A percentile compares a stretch with the other conserved stretches of the same genome.
phyloP scores from a whole-genome alignment of 371 early-diverging fungal species.

The Lichtheimia ramosa region DNA sequence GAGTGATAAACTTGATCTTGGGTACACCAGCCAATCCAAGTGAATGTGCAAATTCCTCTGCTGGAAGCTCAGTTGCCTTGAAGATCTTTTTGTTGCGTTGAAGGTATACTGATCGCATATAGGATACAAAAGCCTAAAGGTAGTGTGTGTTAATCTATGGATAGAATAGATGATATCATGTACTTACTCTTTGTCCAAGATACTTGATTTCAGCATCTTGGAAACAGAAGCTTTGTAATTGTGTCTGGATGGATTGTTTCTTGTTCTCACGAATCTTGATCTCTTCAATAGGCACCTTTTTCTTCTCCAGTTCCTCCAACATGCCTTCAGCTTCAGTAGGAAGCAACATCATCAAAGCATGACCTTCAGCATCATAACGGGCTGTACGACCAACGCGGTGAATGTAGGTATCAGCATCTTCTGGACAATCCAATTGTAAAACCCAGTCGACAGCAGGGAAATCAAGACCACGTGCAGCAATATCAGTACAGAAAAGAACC shows the following conservation, averaged over 20 bases:
- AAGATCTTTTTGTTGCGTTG: slow-evolving; percentile 89
- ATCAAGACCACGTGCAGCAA: slow-evolving; percentile 98
- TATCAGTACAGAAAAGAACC: slow-evolving; percentile 92
- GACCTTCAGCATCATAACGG: slow-evolving; percentile 87
- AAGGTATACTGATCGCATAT: slow-evolving; percentile 87
- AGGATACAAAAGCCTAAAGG: slow-evolving; percentile 84
- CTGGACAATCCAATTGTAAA: slow-evolving; percentile 97
- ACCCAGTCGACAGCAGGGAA: slow-evolving; percentile 99
- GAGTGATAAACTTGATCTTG: slow-evolving; percentile 84
- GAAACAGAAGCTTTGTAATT: slow-evolving; percentile 89
- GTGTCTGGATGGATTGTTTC: slow-evolving; percentile 72
- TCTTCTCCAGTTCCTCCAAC: slow-evolving; percentile 66
- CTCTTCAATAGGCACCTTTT: slow-evolving; percentile 83
- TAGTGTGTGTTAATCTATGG: neutral
- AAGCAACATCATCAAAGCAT: slow-evolving; percentile 81
- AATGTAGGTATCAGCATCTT: slow-evolving; percentile 94
- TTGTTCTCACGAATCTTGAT: slow-evolving; percentile 82
- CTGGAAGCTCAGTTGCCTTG: slow-evolving; percentile 81
- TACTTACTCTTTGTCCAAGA: slow-evolving; percentile 79
- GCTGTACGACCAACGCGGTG: slow-evolving; percentile 99
- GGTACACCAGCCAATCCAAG: slow-evolving; percentile 95
- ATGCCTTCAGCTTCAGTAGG: slow-evolving; percentile 89
- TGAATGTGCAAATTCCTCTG: slow-evolving; percentile 84
- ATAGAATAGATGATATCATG: neutral
- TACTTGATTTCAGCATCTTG: slow-evolving; percentile 94